Base-by-base conservation (phyloP, 2,329 filamentous ascomycete genomes). In the Ascochyta lentis region DNA sequence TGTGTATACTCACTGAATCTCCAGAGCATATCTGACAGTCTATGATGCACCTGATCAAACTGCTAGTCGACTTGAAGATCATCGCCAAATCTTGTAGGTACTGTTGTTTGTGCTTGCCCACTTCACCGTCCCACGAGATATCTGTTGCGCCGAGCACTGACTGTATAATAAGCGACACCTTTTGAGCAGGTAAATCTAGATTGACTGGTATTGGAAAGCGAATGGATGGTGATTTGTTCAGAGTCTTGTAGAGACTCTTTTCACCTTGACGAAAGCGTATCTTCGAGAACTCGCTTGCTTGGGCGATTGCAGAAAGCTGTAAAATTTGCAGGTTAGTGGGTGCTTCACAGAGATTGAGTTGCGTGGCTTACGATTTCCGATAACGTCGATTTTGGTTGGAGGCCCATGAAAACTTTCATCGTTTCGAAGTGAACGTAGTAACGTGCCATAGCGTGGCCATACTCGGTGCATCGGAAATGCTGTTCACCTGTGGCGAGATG, bases 401-500 rank as follows among this genome's bases (percentile, higher is more conserved):
- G 79, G 0, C 79, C 78, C 39, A 94, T 76, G 13, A 96, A 80
- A 1, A 80, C 72, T 64, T 86, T 88, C 90, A 95, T 96, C 0
- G 91, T 95, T 34, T 89, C 83, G 64, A 93, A 93, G 22, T 85
- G 85, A 3, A 95, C 79, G 77, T 91, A 94, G 71, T 94, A 96
- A 43, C 86, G 84, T 39, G 91, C 89, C 91, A 96, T 96, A 4
- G 89, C 88, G 52, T 89, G 82, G 1, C 91, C 91, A 67, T 89
- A 91, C 44, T 88, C 85, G 0, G 90, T 94, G 40, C 85, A 86
- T 24, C 76, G 79, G 43, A 94, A 81, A 4, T 75, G 75, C 0
- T 79, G 70, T 10, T 69, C 59, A 6, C 67, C 73, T 19, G 79
- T 80, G 12, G 92, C 79, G 6, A 95, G 78, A 0, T 81, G 77